Evolutionary conservation across 1,284 basidiomycete genomes (phyloP), one percentile per base, ranked within the genome.

Genomic region (Microbotryum saponariae): DNA sequence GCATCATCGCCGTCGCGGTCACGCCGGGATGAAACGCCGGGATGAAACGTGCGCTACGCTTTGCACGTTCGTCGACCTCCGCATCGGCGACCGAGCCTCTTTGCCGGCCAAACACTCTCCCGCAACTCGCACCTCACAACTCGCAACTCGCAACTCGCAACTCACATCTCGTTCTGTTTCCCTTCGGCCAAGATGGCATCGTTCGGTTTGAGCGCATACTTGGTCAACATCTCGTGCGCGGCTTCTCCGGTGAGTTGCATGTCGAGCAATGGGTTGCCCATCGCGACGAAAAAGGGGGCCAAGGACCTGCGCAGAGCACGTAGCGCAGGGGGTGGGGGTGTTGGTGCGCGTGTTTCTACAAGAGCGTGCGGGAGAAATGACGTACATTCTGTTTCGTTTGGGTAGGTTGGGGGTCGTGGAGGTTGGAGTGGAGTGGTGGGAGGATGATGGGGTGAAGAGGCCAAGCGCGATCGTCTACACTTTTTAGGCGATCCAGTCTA

Each of bases 161-260:
- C 83, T 73, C 73, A 92, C 90, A 96, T 85, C 48, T 85, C 81
- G 65, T 82, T 79, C 73, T 97, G 94, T 78, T 92, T 88, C 62
- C 87, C 86, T 71, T 88, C 88, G 27, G 92, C 96, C 62, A 97
- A 84, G 76, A 97, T 93, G 59, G 96, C 94, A 76, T 98, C 91
- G 81, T 99, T 97, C 58, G 92, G 79, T 77, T 92, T 91, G 74
- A 98, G 83, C 66, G 78, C 82, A 77, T 98, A 99, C 78, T 97
- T 97, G 72, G 87, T 80, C 61, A 98, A 81, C 63, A 97, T 82
- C 52, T 80, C 80, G 75, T 93, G 88, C 59, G 89, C 92, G 68
- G 91, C 68, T 37, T 66, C 61, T 16, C 89, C 91, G 42, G 60
- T 73, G 68, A 77, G 71, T 68, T 76, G 74, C 75, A 78, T 78